Conservation (phyloP, 1,284 basidiomycete species). For the Lignosus rhinocerotis region DNA sequence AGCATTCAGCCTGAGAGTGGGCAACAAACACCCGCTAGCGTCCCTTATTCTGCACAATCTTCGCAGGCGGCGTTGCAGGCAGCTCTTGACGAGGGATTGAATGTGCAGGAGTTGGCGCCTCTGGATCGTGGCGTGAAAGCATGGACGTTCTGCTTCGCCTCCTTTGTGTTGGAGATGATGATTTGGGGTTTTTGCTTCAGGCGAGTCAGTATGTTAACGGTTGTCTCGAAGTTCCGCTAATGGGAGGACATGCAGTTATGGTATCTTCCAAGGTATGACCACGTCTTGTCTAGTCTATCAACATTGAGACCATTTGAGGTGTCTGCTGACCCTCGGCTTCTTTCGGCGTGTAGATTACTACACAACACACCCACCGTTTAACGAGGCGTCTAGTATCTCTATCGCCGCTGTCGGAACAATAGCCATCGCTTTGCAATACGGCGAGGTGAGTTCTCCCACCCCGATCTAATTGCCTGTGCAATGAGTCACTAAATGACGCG, state of each 20-base stretch:
- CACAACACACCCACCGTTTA: slow-evolving; percentile 25
- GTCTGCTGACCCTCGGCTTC: not conserved
- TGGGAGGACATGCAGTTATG: slow-evolving; percentile 16
- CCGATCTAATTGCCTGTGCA: not conserved
- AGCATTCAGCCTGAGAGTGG: slow-evolving; percentile 13
- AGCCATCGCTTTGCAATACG: slow-evolving; percentile 27
- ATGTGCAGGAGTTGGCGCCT: slow-evolving; percentile 20
- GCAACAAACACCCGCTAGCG: slow-evolving; percentile 8
- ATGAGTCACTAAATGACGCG: not conserved
- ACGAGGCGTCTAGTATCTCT: slow-evolving; percentile 19
- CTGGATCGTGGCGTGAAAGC: slow-evolving; percentile 17
- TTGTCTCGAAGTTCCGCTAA: not conserved
- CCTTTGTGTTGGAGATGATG: slow-evolving; percentile 35
- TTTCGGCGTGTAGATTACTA: slow-evolving; percentile 20
- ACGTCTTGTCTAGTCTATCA: not conserved
- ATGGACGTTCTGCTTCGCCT: slow-evolving; percentile 20
- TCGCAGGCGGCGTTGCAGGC: slow-evolving; percentile 8
- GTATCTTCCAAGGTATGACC: slow-evolving; percentile 25
- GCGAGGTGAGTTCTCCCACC: slow-evolving; percentile 12
- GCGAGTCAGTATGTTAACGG: not conserved
- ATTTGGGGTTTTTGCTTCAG: slow-evolving; percentile 37
- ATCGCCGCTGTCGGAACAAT: slow-evolving; percentile 27
- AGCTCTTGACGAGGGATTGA: slow-evolving; percentile 11
- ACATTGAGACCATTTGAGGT: not conserved
- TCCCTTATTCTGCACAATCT: slow-evolving; percentile 10